These are phyloP conservation scores for Pichia phayaonensis DNA, from an alignment of 805 yeast genomes.

Conservation along the genomic window DNA sequence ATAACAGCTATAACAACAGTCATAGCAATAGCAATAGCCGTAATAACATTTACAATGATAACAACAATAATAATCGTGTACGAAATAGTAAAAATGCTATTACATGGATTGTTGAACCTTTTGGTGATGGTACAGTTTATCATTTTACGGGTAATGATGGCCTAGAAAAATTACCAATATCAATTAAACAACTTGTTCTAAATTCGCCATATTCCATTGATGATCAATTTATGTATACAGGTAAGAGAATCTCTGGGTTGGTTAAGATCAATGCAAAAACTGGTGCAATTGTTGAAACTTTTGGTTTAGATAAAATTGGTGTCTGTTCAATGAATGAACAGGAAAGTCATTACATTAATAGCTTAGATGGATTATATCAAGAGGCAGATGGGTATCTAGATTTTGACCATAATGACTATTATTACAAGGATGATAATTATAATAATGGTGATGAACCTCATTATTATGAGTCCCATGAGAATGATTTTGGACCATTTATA, in stretches of 20 bases:
- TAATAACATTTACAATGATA: too few relatives aligned
- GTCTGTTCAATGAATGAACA: background rate
- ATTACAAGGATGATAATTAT: conserved; percentile 7
- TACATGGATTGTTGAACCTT: conserved; percentile 89
- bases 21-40: background rate
- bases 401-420: background rate
- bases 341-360: background rate
- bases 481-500: conserved; percentile 29
- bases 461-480: conserved; percentile 2
- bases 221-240: conserved; percentile 83
- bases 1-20: background rate
- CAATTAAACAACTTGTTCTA: conserved; percentile 66
- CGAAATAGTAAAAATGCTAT: conserved; percentile 20
- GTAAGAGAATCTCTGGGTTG: conserved; percentile 67
- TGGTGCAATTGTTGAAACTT: conserved; percentile 66
- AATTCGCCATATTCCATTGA: conserved; percentile 83
- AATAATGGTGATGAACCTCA: conserved; percentile 4
- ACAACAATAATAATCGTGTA: background rate
- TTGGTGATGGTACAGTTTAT: conserved; percentile 73
- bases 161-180: conserved; percentile 70
- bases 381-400: background rate
- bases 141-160: conserved; percentile 73
- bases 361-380: conserved; percentile 9
- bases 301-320: conserved; percentile 31
- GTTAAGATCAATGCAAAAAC: conserved; percentile 65